These are phyloP conservation scores for Pyronema domesticum DNA, from an alignment of 495 filamentous ascomycete genomes.

Conservation along the genomic window DNA sequence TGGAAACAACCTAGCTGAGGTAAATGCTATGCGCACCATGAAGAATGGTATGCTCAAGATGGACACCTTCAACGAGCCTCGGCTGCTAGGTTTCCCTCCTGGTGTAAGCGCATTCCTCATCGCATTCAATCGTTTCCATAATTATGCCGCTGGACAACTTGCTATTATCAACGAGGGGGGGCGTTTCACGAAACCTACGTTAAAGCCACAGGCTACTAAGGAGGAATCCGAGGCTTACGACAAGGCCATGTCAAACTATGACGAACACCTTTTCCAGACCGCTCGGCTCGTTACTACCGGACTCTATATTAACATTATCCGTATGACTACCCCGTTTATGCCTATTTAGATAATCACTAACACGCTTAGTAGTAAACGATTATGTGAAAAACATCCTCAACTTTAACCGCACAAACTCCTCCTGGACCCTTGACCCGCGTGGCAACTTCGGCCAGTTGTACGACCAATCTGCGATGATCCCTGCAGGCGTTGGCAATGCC, in stretches of 20 bases:
- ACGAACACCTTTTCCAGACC: conserved; percentile 27
- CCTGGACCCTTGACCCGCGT: conserved; percentile 24
- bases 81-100: conserved; percentile 33
- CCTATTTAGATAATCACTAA: background rate
- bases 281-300: conserved; percentile 12
- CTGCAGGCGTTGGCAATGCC: conserved; percentile 41
- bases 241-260: conserved; percentile 3
- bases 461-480: conserved; percentile 8
- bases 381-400: conserved; percentile 23
- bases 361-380: conserved; percentile 15
- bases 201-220: conserved; percentile 27
- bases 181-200: conserved; percentile 19
- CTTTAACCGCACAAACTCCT: conserved; percentile 1
- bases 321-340: background rate
- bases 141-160: conserved; percentile 26
- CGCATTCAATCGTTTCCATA: conserved; percentile 30
- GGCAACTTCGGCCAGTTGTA: conserved; percentile 14
- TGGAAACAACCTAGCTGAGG: conserved; percentile 32
- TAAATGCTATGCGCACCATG: conserved; percentile 31
- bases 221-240: conserved; percentile 24
- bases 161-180: conserved; percentile 29
- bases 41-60: conserved; percentile 35
- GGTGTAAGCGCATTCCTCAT: conserved; percentile 31
- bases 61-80: conserved; percentile 34
- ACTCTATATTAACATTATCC: conserved; percentile 27